phyloP scores from a whole-genome alignment of 495 filamentous ascomycete genomes.

The Polyplosphaeria fusca region DNA sequence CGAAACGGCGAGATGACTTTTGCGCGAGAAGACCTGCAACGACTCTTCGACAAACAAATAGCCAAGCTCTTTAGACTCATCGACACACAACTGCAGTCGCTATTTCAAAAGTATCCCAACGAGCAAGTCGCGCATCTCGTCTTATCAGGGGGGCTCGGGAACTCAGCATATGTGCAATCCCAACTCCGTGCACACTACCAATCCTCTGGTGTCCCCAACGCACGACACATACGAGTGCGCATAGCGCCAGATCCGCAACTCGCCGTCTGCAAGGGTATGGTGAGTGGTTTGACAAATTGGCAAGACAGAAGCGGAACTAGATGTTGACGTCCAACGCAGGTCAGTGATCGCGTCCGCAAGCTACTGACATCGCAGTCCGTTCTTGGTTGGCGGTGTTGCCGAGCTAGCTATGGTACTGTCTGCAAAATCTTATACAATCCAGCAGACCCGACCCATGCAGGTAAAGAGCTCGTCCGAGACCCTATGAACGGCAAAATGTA shows the following conservation, averaged over 20 bases:
- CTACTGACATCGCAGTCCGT: conserved; percentile 34
- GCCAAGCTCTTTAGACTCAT: conserved; percentile 52
- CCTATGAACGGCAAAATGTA: conserved; percentile 36
- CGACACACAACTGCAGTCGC: conserved; percentile 53
- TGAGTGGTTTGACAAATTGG: no score
- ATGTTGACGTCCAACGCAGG: no score
- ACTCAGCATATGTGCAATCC: conserved; percentile 57
- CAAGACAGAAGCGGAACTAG: no score
- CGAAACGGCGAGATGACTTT: conserved; percentile 46
- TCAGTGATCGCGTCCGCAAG: conserved; percentile 37
- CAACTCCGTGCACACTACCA: conserved; percentile 33
- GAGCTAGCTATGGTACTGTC: conserved; percentile 37
- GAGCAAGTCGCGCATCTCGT: conserved; percentile 55
- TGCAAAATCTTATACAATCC: conserved; percentile 40
- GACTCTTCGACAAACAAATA: conserved; percentile 56
- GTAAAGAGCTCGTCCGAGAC: conserved; percentile 30
- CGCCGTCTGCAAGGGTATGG: conserved; percentile 44
- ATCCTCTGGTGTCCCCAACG: conserved; percentile 19
- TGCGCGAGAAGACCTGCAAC: conserved; percentile 46
- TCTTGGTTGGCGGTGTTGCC: conserved; percentile 38
- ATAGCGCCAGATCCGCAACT: conserved; percentile 44
- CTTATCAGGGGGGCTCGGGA: conserved; percentile 63
- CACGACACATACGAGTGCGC: conserved; percentile 33
- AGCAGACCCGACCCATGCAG: conserved; percentile 31
- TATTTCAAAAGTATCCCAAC: conserved; percentile 46